Base-by-base conservation (phyloP, 1,284 basidiomycete species). In the Cryptococcus jaspeensis region DNA sequence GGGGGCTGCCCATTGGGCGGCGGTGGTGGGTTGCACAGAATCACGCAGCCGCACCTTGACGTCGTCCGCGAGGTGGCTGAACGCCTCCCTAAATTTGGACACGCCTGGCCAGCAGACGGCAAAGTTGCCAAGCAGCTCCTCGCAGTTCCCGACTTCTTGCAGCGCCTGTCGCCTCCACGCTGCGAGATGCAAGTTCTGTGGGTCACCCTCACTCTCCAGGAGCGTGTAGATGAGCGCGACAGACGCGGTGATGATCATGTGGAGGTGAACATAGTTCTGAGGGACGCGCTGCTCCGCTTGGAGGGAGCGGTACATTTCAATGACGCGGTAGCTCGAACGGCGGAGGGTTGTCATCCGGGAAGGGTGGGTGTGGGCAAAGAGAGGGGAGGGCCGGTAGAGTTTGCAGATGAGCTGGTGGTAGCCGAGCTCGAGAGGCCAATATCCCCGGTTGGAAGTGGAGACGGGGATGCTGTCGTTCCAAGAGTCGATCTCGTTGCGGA, bases 141-240 rank as follows among this genome's bases (percentile, higher is more conserved):
- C 47, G 15, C 28, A 32, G 47, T 15, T 35, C 25, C 20, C 51
- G 12, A 53, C 20, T 45, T 56, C 49, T 15, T 16, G 13, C 6
- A 56, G 28, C 32, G 55, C 55, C 32, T 45, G n/a, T 15, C 50
- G 23, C n/a, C 55, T 43, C 55, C 55, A 56, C 6, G 55, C 51
- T 1, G 32, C 42, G 11, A 56, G 40, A 18, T 56, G 45, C 18
- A 51, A 7, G 38, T 56, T 56, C 8, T 20, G 20, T 20, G 49
- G 42, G 9, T 18, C 41, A n/a, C 41, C 39, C 18, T 56, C 55
- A 8, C 36, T 25, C 36, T 52, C 50, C 35, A 42, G 18, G 6
- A 56, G 28, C 1, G 55, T 56, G 39, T 56, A 56, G n/a, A 56
- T 43, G 15, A 56, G 50, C 23, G 55, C 44, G 40, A 48, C 37